These are phyloP conservation scores for Arabidopsis hybrid DNA, from an alignment of 441 rosid genomes.

Conservation along the genomic window DNA sequence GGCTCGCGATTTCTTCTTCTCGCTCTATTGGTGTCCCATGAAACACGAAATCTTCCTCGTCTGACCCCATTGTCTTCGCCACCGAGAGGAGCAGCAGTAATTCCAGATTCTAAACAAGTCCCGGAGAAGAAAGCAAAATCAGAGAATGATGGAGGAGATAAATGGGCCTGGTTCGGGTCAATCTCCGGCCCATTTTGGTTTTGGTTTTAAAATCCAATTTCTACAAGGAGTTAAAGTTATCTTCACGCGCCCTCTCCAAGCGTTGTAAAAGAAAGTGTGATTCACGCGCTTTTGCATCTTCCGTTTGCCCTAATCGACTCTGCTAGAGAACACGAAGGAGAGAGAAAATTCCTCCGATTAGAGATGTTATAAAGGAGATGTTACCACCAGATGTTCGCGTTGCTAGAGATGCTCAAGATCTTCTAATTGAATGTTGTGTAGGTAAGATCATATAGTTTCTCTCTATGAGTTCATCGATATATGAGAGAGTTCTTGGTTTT, in stretches of 20 bases:
- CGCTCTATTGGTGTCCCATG: conserved; percentile 92
- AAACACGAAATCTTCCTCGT: conserved; percentile 87
- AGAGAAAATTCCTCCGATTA: conserved; percentile 48
- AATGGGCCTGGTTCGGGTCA: conserved; percentile 36
- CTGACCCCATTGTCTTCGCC: conserved; percentile 60
- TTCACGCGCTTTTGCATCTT: conserved; percentile 38
- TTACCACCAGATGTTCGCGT: conserved; percentile 99
- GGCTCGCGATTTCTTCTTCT: conserved; percentile 85
- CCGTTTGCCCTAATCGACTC: conserved; percentile 58
- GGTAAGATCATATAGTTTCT: conserved; percentile 55
- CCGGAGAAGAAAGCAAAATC: neutral
- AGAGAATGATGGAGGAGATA: neutral
- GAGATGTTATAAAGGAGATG: conserved; percentile 97
- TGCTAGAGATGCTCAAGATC: conserved; percentile 99
- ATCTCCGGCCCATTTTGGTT: conserved; percentile 14
- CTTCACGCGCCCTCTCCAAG: conserved; percentile 36
- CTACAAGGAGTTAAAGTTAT: neutral
- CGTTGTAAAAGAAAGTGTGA: neutral
- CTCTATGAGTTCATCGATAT: neutral
- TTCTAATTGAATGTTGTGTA: conserved; percentile 96
- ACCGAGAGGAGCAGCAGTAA: neutral
- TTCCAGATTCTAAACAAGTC: neutral
- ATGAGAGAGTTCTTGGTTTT: neutral
- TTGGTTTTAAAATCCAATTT: neutral
- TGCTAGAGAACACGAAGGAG: conserved; percentile 38